phyloP scores from a whole-genome alignment of 345 rosid genomes.

The Ceriops zippeliana region DNA sequence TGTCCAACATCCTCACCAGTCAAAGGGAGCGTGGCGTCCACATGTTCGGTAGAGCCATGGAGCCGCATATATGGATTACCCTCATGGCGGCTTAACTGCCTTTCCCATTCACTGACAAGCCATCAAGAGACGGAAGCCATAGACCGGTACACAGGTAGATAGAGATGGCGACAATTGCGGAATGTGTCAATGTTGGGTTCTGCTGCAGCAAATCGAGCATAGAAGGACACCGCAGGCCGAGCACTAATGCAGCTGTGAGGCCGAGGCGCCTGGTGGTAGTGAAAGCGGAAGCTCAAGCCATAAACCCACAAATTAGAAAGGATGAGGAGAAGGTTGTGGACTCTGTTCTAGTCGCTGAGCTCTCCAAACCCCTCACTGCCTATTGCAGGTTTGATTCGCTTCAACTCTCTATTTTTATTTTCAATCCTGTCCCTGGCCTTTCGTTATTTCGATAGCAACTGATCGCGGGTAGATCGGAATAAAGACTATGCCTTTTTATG shows the following conservation, averaged over 20 bases:
- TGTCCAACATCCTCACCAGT: neutral
- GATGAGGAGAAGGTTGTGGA: slow-evolving; percentile 85
- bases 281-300: slow-evolving; percentile 62
- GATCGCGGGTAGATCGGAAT: no score
- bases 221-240: slow-evolving; percentile 14
- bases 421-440: neutral
- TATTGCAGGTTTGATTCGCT: slow-evolving; percentile 64
- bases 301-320: slow-evolving; percentile 79
- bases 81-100: neutral
- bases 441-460: no score
- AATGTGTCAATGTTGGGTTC: slow-evolving; percentile 22
- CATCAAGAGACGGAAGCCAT: no score
- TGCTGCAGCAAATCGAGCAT: slow-evolving; percentile 25
- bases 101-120: neutral
- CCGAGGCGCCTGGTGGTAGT: slow-evolving; percentile 44
- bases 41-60: slow-evolving; percentile 23
- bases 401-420: neutral
- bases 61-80: no score
- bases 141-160: no score
- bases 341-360: slow-evolving; percentile 65
- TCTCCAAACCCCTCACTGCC: slow-evolving; percentile 74
- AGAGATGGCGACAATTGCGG: slow-evolving; percentile 33
- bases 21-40: slow-evolving; percentile 50
- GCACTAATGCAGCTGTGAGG: slow-evolving; percentile 10
- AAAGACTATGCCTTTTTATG: no score